phyloP scores from a whole-genome alignment of 208 protist species.

The Paratrypanosoma confusum region DNA sequence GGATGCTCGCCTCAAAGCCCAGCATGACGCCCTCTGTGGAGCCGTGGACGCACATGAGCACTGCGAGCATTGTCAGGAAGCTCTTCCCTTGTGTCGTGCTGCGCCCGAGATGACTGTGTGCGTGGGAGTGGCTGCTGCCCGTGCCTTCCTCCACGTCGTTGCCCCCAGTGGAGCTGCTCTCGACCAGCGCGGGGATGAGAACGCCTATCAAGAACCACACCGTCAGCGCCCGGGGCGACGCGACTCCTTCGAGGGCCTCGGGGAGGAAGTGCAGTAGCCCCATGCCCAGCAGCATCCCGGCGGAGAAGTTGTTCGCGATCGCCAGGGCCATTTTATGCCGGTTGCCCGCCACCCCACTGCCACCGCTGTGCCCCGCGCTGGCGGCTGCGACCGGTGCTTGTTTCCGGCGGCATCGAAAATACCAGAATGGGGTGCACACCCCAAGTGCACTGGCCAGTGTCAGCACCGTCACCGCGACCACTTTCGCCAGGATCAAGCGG shows the following conservation, averaged over 20 bases:
- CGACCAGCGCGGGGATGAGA: conserved; percentile 47
- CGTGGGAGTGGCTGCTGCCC: neutral
- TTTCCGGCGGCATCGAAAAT: conserved; percentile 9
- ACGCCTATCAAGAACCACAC: conserved; percentile 36
- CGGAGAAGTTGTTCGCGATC: conserved; percentile 47
- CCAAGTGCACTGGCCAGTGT: conserved; percentile 36
- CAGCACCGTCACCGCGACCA: conserved; percentile 18
- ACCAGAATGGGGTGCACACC: conserved; percentile 35
- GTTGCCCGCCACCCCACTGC: conserved; percentile 1
- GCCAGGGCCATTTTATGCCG: conserved; percentile 16
- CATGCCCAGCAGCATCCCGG: conserved; percentile 55
- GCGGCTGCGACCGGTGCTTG: conserved; percentile 1
- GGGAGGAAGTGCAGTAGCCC: conserved; percentile 50
- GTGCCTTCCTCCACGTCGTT: neutral
- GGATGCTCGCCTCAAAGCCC: conserved; percentile 22
- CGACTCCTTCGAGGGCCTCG: conserved; percentile 11
- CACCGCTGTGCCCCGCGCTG: neutral
- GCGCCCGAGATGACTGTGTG: too few relatives aligned
- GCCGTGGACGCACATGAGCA: conserved; percentile 67
- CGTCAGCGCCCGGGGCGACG: conserved; percentile 8
- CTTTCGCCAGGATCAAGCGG: conserved; percentile 10
- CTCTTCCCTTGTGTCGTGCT: too few relatives aligned
- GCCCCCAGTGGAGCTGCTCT: conserved; percentile 5
- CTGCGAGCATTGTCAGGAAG: conserved; percentile 16
- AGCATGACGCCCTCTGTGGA: conserved; percentile 51